phyloP scores from a whole-genome alignment of 371 early-diverging fungal genomes.

The Thermomucor indicae-seudaticae region DNA sequence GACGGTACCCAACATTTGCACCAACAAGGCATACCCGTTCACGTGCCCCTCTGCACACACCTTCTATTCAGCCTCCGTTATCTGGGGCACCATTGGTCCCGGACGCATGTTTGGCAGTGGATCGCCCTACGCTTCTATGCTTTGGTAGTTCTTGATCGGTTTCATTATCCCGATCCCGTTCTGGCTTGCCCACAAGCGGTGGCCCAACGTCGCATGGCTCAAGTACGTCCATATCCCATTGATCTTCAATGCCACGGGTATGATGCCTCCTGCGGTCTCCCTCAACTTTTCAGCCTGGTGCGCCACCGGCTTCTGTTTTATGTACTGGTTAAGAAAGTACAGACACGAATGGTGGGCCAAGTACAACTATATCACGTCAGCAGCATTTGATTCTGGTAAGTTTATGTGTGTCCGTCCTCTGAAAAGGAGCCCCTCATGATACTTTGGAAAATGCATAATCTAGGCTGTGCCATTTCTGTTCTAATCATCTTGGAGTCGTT shows the following conservation, averaged over 20 bases:
- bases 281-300: conserved; percentile 63
- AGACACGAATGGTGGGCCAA: conserved; percentile 61
- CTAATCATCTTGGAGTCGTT: conserved; percentile 45
- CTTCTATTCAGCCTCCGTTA: conserved; percentile 59
- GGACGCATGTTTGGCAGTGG: conserved; percentile 61
- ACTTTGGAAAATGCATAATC: no score
- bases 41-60: conserved; percentile 39
- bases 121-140: conserved; percentile 50
- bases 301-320: conserved; percentile 58
- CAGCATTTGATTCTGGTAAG: conserved; percentile 75
- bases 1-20: conserved; percentile 55
- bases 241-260: conserved; percentile 61
- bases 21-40: conserved; percentile 37
- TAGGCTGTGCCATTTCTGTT: conserved; percentile 38
- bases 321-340: conserved; percentile 53
- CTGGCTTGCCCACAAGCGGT: conserved; percentile 41
- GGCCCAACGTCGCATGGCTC: conserved; percentile 47
- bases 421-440: no score
- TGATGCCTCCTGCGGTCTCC: conserved; percentile 66
- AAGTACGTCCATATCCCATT: conserved; percentile 61
- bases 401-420: no score
- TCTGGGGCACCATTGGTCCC: conserved; percentile 76
- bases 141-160: conserved; percentile 65
- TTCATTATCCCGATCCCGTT: conserved; percentile 61
- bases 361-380: conserved; percentile 72